These are phyloP conservation scores for Meripilus lineatus DNA, from an alignment of 1,284 basidiomycete genomes.

Conservation along the genomic window DNA sequence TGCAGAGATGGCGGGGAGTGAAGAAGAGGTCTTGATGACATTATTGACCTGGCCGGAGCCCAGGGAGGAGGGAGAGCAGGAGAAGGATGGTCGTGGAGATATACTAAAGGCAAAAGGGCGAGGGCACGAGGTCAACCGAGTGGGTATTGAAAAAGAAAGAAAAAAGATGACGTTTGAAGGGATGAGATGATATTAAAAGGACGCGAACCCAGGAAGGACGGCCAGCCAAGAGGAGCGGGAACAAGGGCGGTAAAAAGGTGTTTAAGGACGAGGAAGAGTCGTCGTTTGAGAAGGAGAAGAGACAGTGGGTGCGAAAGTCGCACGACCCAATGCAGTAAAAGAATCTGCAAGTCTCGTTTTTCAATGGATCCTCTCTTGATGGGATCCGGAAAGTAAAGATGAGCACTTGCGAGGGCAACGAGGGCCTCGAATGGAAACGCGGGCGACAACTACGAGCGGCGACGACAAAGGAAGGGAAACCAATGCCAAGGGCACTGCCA, in stretches of 20 bases:
- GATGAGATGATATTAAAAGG: slow-evolving; percentile 8
- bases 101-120: slow-evolving; percentile 21
- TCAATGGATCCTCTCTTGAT: too few species aligned
- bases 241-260: slow-evolving; percentile 14
- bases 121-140: too few species aligned
- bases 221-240: slow-evolving; percentile 12
- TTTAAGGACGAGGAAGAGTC: slow-evolving; percentile 7
- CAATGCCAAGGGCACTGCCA: slow-evolving; percentile 2
- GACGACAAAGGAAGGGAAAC: slow-evolving; percentile 5
- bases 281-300: neutral
- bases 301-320: too few species aligned
- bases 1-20: slow-evolving; percentile 21
- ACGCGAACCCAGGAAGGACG: slow-evolving; percentile 6
- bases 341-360: too few species aligned
- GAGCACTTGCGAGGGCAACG: too few species aligned
- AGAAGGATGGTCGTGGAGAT: slow-evolving; percentile 25
- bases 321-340: too few species aligned
- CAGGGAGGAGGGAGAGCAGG: slow-evolving; percentile 27
- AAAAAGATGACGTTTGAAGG: slow-evolving; percentile 20
- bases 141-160: too few species aligned
- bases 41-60: slow-evolving; percentile 22
- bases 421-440: too few species aligned
- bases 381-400: too few species aligned
- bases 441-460: slow-evolving; percentile 10
- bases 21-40: slow-evolving; percentile 23